phyloP scores from a whole-genome alignment of 306 rosid species.

The Ormosia semicastrata region DNA sequence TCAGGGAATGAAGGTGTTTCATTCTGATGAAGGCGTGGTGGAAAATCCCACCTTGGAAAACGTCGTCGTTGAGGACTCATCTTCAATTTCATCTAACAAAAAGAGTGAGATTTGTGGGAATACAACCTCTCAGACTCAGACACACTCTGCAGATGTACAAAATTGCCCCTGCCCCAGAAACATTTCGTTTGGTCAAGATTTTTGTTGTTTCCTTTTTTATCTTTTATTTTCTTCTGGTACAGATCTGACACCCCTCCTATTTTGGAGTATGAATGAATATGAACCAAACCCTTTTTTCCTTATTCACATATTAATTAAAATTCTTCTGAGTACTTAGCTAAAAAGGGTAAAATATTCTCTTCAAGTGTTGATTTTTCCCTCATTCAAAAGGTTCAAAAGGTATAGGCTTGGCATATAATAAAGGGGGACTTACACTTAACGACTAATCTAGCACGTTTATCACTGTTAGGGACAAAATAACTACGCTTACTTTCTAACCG shows the following conservation, averaged over 20 bases:
- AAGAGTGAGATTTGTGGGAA: background rate
- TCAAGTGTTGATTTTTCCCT: background rate
- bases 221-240: background rate
- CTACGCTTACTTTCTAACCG: background rate
- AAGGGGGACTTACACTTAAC: no score
- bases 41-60: background rate
- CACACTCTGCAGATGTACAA: conserved; percentile 28
- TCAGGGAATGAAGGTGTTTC: background rate
- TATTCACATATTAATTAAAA: background rate
- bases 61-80: background rate
- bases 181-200: background rate
- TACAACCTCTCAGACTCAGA: background rate
- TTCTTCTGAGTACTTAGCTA: background rate
- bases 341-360: no score
- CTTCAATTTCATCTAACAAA: conserved; percentile 6
- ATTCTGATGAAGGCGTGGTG: background rate
- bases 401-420: background rate
- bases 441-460: no score
- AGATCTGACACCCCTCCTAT: background rate
- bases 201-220: background rate
- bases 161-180: background rate
- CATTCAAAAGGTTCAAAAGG: background rate
- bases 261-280: background rate
- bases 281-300: background rate
- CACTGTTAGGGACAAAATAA: background rate